These are phyloP conservation scores for Viridothelium virens DNA, from an alignment of 495 filamentous ascomycete species.

Conservation along the genomic window DNA sequence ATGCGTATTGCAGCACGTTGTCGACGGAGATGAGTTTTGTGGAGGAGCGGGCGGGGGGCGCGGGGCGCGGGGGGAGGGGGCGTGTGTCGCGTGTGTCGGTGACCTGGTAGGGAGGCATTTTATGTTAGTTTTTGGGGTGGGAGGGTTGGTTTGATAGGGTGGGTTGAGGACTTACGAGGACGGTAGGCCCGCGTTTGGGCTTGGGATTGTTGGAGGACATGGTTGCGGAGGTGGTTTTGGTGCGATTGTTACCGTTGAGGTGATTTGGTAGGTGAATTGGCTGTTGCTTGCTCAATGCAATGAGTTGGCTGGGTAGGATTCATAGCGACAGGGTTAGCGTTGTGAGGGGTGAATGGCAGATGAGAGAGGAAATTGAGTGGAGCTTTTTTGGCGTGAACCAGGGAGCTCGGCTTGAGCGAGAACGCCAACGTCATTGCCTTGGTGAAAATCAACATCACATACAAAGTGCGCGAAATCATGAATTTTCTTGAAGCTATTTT, in stretches of 20 bases:
- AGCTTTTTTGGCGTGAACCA: constrained; percentile 13
- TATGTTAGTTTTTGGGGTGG: neutral
- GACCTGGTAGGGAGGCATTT: constrained; percentile 39
- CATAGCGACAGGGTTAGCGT: neutral
- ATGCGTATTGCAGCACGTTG: constrained; percentile 87
- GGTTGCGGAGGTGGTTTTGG: neutral
- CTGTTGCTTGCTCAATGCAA: neutral
- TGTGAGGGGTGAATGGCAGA: constrained; percentile 25
- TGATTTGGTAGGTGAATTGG: neutral
- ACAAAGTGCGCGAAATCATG: too few species aligned
- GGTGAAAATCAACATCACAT: too few species aligned
- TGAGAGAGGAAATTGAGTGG: constrained; percentile 12
- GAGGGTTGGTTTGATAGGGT: constrained; percentile 11
- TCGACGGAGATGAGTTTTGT: constrained; percentile 92
- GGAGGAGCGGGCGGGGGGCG: constrained; percentile 32
- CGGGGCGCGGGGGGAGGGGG: constrained; percentile 33
- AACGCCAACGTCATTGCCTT: constrained; percentile 20
- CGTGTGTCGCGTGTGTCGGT: constrained; percentile 53
- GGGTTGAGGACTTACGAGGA: constrained; percentile 40
- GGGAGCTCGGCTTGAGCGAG: constrained; percentile 14
- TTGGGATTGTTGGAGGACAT: constrained; percentile 27
- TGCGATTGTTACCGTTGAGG: neutral
- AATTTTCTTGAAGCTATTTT: neutral
- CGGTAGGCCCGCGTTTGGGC: constrained; percentile 47
- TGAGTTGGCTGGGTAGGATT: neutral